These are phyloP conservation scores for Fusarium transvaalense DNA, from an alignment of 2,329 filamentous ascomycete genomes.

Conservation along the genomic window DNA sequence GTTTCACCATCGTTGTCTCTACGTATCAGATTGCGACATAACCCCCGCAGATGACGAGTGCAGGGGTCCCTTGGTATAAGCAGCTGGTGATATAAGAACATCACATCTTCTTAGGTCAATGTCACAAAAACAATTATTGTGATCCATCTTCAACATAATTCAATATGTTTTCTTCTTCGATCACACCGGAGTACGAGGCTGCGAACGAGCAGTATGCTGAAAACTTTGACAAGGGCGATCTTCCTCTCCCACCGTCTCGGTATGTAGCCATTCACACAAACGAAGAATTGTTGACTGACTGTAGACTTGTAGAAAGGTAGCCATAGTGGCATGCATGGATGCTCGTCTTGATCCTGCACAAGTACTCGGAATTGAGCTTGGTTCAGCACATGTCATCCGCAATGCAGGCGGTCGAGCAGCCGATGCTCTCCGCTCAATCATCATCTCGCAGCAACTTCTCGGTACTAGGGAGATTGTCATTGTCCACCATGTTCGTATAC, in stretches of 20 bases:
- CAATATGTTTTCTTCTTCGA: slow-evolving; percentile 35
- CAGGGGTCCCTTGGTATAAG: neutral
- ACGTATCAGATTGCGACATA: slow-evolving; percentile 35
- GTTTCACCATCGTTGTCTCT: slow-evolving; percentile 1
- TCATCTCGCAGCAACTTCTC: slow-evolving; percentile 84
- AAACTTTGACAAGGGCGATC: slow-evolving; percentile 41
- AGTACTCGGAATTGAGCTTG: slow-evolving; percentile 52
- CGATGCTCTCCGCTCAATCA: slow-evolving; percentile 78
- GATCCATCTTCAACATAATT: too few species aligned
- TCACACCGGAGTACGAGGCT: slow-evolving; percentile 43
- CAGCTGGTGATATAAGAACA: neutral
- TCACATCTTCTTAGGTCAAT: neutral
- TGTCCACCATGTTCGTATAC: slow-evolving; percentile 71
- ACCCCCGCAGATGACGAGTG: slow-evolving; percentile 36
- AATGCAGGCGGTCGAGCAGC: slow-evolving; percentile 76
- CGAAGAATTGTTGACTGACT: neutral
- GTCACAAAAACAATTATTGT: neutral
- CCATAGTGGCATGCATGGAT: slow-evolving; percentile 81
- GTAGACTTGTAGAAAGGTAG: slow-evolving; percentile 49
- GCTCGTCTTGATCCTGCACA: slow-evolving; percentile 72
- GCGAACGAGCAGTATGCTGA: slow-evolving; percentile 41
- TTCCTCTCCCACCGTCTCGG: slow-evolving; percentile 44
- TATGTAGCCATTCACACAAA: neutral
- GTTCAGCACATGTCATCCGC: slow-evolving; percentile 84
- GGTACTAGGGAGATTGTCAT: slow-evolving; percentile 80